phyloP scores from a whole-genome alignment of 169 alveolate species.

The Eimeria sp. region DNA sequence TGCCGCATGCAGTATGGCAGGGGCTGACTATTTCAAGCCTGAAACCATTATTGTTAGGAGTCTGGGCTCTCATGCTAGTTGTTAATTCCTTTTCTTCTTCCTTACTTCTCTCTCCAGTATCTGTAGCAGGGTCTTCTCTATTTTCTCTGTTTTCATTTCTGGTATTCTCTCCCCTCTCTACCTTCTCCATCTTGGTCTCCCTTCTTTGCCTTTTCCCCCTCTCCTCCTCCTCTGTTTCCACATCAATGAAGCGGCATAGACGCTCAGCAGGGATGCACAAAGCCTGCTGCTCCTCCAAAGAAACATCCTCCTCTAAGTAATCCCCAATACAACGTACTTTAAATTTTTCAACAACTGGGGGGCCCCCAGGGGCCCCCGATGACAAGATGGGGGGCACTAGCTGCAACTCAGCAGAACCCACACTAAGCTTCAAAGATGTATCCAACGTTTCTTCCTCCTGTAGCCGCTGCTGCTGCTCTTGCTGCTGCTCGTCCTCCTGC shows the following conservation, averaged over 20 bases:
- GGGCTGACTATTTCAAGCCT: slow-evolving; percentile 88
- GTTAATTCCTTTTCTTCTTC: not conserved
- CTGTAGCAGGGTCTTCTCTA: not conserved
- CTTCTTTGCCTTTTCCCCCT: not conserved
- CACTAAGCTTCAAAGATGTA: not conserved
- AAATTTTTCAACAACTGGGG: not conserved
- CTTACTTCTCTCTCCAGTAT: not conserved
- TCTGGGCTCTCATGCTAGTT: not conserved
- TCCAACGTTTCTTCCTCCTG: not conserved
- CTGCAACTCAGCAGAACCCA: slow-evolving; percentile 20
- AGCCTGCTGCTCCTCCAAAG: slow-evolving; percentile 17
- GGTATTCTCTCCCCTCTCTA: not conserved
- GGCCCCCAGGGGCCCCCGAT: not conserved
- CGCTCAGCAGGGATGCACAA: slow-evolving; percentile 3
- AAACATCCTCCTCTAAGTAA: not conserved
- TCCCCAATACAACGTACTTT: not conserved
- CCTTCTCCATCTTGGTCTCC: not conserved
- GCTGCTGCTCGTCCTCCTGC: not conserved
- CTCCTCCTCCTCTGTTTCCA: not conserved
- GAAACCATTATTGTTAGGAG: not conserved
- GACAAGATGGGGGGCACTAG: slow-evolving; percentile 4
- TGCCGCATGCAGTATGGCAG: slow-evolving; percentile 85
- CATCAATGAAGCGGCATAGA: not conserved
- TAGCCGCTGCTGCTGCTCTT: not conserved
- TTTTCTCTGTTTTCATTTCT: not conserved